These are phyloP conservation scores for Fusarium hainanense DNA, from an alignment of 2,329 filamentous ascomycete genomes.

Conservation along the genomic window DNA sequence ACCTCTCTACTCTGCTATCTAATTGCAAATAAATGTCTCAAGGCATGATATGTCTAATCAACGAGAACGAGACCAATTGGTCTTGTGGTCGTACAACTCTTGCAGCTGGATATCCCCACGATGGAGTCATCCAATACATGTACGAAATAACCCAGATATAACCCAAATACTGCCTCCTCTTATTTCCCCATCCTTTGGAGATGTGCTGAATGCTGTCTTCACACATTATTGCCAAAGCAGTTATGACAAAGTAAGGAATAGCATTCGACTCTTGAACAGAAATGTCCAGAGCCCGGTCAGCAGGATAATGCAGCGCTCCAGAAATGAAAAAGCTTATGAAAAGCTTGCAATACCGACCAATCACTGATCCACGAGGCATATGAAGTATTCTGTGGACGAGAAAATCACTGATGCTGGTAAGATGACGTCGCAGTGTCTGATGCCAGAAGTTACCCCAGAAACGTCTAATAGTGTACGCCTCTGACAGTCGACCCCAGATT, in stretches of 20 bases:
- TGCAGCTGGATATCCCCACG: conserved; percentile 36
- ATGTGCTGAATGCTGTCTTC: conserved; percentile 28
- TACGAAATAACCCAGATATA: conserved; percentile 30
- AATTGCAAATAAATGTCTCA: neutral
- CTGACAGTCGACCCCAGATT: conserved; percentile 27
- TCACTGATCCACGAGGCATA: conserved; percentile 5
- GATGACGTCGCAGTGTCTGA: conserved; percentile 34
- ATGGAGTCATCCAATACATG: conserved; percentile 40
- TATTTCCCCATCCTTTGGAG: neutral
- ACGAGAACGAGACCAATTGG: conserved; percentile 16
- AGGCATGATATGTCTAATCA: neutral
- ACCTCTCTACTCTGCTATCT: neutral
- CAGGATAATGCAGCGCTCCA: conserved; percentile 29
- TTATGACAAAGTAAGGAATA: conserved; percentile 23
- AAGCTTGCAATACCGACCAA: conserved; percentile 33
- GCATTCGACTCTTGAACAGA: conserved; percentile 23
- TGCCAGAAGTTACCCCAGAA: conserved; percentile 40
- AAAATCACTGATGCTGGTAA: conserved; percentile 26
- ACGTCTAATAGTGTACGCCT: conserved; percentile 29
- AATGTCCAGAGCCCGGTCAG: conserved; percentile 31
- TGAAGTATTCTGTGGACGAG: conserved; percentile 15
- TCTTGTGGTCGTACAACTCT: conserved; percentile 25
- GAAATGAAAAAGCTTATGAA: conserved; percentile 31
- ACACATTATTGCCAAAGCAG: conserved; percentile 28
- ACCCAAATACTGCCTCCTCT: conserved; percentile 8